Base-by-base conservation (phyloP, 768 basidiomycete species). In the Collybiopsis confluens region DNA sequence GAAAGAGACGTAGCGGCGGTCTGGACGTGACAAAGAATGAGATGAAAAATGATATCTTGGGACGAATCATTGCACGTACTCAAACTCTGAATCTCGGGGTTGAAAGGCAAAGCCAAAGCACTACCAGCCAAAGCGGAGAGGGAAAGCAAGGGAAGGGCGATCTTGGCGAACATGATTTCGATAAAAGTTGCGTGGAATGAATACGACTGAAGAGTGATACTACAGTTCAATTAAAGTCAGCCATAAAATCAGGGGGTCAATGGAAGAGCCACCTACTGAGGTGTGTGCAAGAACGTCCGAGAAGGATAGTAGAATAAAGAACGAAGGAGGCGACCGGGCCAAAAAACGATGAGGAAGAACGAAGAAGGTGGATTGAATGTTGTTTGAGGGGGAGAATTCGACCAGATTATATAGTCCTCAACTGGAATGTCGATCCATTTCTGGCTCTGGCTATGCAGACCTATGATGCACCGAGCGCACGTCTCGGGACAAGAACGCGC, bases 151-250 rank as follows among this genome's bases (percentile, higher is more conserved):
- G 59, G 59, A 60, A 69, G 59, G 49, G 68, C 66, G 60, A 72
- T 62, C 58, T 71, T 73, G 52, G 67, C 63, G 61, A 75, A 72
- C 73, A 73, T 73, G 62, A 61, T 66, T 28, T 30, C 28, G 35
- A 48, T 20, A 36, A 24, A 48, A 13, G 16, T 13, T 36, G n/a
- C 47, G 13, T 15, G 6, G 18, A n/a, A n/a, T n/a, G n/a, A n/a
- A n/a, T n/a, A n/a, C n/a, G n/a, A n/a, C n/a, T n/a, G n/a, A n/a
- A n/a, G n/a, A n/a, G n/a, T n/a, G n/a, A n/a, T n/a, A n/a, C n/a
- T n/a, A n/a, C n/a, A n/a, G n/a, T n/a, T n/a, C n/a, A n/a, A n/a
- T n/a, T n/a, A n/a, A 45, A 23, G 20, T 35, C 44, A 45, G 28
- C 20, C 3, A 35, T 7, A 33, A 10, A 3, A n/a, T 33, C n/a